Base-by-base conservation (phyloP, 2,329 filamentous ascomycete genomes). In the Trichoderma sp. region DNA sequence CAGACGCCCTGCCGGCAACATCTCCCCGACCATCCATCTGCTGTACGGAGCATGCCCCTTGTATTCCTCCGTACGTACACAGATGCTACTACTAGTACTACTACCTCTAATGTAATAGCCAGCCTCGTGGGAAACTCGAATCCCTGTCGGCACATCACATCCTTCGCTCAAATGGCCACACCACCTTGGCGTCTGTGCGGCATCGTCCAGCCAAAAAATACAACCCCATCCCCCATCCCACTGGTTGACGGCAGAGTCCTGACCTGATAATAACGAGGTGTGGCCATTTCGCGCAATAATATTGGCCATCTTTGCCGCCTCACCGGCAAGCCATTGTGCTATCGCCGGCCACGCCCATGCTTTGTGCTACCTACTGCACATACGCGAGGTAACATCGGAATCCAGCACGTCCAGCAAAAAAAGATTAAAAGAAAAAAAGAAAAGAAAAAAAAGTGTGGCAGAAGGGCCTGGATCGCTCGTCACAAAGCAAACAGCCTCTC, bases 1-100 rank as follows among this genome's bases (percentile, higher is more conserved):
- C 61, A 64, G 50, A 27, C 50, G 52, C 61, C 61, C 50, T 56
- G 52, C 42, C 58, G 42, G 25, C 19, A 35, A 35, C 58, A 61
- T 32, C 17, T 29, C 42, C 42, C 42, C n/a, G 42, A 22, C 42
- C 13, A 48, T n/a, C n/a, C n/a, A 7, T 4, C 4, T 29, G 29
- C 29, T 29, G 29, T 29, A 29, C 29, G 7, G n/a, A n/a, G n/a
- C n/a, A n/a, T n/a, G n/a, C n/a, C n/a, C n/a, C n/a, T n/a, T n/a
- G n/a, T n/a, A 25, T 15, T 13, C 12, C 13, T 19, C 53, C n/a
- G 32, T 34, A 22, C 32, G 25, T n/a, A 39, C 27, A 32, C 22
- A 53, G n/a, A n/a, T n/a, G n/a, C n/a, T n/a, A n/a, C n/a, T n/a
- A n/a, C n/a, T n/a, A n/a, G n/a, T n/a, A n/a, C n/a, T n/a, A n/a